Percentiles rank a stretch among this genome's conserved stretches.
These are phyloP conservation scores for Microsporum canis DNA, from an alignment of 2,329 filamentous ascomycete genomes.

Conservation along the genomic window DNA sequence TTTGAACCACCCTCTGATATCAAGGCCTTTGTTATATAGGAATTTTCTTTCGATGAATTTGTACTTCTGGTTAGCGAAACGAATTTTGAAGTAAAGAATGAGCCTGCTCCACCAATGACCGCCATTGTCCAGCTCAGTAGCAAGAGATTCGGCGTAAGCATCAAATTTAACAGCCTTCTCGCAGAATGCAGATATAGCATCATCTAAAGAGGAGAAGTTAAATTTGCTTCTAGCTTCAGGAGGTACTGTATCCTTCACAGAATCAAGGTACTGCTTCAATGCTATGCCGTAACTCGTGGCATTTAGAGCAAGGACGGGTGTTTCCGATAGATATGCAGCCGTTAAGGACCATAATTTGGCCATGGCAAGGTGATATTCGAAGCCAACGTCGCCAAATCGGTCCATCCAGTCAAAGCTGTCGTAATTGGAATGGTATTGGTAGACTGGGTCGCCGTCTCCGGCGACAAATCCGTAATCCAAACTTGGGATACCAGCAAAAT, in stretches of 20 bases:
- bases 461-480: constrained; percentile 51
- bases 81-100: constrained; percentile 51
- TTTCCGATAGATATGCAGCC: constrained; percentile 50
- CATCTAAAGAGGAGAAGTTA: constrained; percentile 38
- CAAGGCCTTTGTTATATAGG: constrained; percentile 62
- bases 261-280: constrained; percentile 37
- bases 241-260: constrained; percentile 18
- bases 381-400: constrained; percentile 56
- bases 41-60: constrained; percentile 75
- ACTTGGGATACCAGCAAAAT: constrained; percentile 56
- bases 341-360: constrained; percentile 55
- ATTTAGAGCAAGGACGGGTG: constrained; percentile 51
- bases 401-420: constrained; percentile 80
- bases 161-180: constrained; percentile 43
- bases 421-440: constrained; percentile 76
- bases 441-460: constrained; percentile 38
- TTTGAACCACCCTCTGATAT: constrained; percentile 80
- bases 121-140: constrained; percentile 39
- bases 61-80: constrained; percentile 64
- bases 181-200: constrained; percentile 39
- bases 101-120: constrained; percentile 50
- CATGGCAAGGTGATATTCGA: constrained; percentile 51
- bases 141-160: constrained; percentile 37
- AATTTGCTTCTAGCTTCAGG: constrained; percentile 17
- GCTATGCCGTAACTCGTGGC: constrained; percentile 53